Percentiles rank a stretch among this genome's conserved stretches.
Conservation (phyloP, 164 flowering plant genomes). For the Kingdonia uniflora region DNA sequence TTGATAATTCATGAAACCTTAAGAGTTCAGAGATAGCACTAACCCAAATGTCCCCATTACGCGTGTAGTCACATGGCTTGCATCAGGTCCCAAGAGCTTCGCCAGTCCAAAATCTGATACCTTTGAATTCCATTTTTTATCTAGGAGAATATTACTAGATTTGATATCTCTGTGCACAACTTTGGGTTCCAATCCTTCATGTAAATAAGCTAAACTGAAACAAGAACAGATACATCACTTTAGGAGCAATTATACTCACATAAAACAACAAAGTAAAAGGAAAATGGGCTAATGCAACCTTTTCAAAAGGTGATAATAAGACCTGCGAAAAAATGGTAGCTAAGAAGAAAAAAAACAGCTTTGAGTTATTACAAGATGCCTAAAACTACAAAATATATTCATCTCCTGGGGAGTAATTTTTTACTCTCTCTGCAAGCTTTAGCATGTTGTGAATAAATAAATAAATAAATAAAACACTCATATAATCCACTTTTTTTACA, state of each 20-base stretch:
- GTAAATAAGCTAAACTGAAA: slow-evolving; percentile 77
- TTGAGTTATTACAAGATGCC: too few relatives aligned
- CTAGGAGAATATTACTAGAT: slow-evolving; percentile 84
- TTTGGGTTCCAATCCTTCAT: slow-evolving; percentile 92
- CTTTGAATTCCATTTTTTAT: slow-evolving; percentile 69
- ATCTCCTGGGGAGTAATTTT: too few relatives aligned
- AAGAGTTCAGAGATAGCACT: slow-evolving; percentile 16
- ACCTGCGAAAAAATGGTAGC: too few relatives aligned
- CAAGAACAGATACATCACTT: not conserved
- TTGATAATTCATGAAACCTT: not conserved
- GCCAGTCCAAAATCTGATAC: slow-evolving; percentile 94
- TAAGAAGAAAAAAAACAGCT: too few relatives aligned
- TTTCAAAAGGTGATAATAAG: too few relatives aligned
- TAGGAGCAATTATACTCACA: not conserved
- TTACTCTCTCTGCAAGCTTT: too few relatives aligned
- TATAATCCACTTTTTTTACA: too few relatives aligned
- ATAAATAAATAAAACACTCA: too few relatives aligned
- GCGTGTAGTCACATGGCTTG: slow-evolving; percentile 80
- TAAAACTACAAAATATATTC: too few relatives aligned
- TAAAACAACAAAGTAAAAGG: too few relatives aligned
- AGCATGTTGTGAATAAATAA: too few relatives aligned
- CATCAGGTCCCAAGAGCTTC: slow-evolving; percentile 67
- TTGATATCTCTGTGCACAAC: slow-evolving; percentile 93
- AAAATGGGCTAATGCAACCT: too few relatives aligned
- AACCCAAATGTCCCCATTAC: slow-evolving; percentile 96